phyloP scores from a whole-genome alignment of 2,329 filamentous ascomycete genomes.

The Elsinoe perseae region DNA sequence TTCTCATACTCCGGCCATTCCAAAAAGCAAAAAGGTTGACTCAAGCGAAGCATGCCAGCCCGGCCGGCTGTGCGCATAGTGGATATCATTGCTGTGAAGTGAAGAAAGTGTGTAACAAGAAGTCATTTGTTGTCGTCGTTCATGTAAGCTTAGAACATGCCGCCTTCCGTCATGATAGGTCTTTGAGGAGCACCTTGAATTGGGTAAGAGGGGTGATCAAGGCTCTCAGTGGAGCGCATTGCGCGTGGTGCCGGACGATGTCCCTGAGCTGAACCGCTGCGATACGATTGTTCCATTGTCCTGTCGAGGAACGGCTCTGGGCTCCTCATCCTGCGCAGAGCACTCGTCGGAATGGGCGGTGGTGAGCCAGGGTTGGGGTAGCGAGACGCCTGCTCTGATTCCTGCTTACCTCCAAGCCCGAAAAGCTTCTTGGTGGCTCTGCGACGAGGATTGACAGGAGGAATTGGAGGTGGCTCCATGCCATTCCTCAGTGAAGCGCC shows the following conservation, averaged over 20 bases:
- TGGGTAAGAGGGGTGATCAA: conserved; percentile 10
- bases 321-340: conserved; percentile 8
- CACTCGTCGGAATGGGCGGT: conserved; percentile 6
- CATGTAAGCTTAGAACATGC: conserved; percentile 17
- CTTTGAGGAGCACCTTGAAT: conserved; percentile 16
- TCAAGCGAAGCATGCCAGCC: conserved; percentile 11
- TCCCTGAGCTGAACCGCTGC: conserved; percentile 5
- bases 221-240: conserved; percentile 14
- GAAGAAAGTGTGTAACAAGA: not conserved
- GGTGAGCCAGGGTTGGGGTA: conserved; percentile 13
- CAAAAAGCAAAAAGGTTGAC: not conserved
- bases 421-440: conserved; percentile 37
- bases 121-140: not conserved
- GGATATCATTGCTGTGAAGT: conserved; percentile 10
- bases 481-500: conserved; percentile 49
- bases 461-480: conserved; percentile 45
- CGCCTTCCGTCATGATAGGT: conserved; percentile 19
- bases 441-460: conserved; percentile 53
- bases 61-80: not conserved
- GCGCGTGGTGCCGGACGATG: not conserved
- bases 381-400: not conserved
- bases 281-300: conserved; percentile 1
- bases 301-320: not conserved
- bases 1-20: not conserved
- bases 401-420: conserved; percentile 19